Evolutionary conservation across 2,329 filamentous ascomycete genomes (phyloP), one percentile per base, ranked within the genome.

Genomic region (Rhytidhysteron rufulum): DNA sequence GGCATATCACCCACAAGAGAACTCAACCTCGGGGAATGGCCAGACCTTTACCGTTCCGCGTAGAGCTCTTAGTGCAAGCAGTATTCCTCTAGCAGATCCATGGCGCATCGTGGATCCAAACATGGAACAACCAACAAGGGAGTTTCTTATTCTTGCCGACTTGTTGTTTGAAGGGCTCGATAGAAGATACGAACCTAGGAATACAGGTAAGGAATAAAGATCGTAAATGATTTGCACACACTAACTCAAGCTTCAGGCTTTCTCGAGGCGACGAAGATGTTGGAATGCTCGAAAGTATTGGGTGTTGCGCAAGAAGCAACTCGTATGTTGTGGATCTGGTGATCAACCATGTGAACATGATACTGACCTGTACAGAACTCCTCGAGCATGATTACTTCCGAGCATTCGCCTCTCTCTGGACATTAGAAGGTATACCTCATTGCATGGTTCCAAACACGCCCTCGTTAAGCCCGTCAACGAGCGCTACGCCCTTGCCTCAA

Each of bases 81-180:
- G 44, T 18, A 13, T 13, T 18, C 57, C 56, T 13, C 34, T 57
- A 10, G 53, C 57, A n/a, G 60, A 62, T 38, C 60, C 58, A 8
- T 65, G 61, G 61, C 49, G 58, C 29, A 53, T 63, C 33, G 59
- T 54, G 11, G 59, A 65, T 36, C 45, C 57, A 34, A 34, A 42
- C 1, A 63, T 58, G 5, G 60, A 63, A 39, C 40, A 53, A 18
- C 59, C 61, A 9, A 65, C 61, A 5, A 51, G 57, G 20, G 60
- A 65, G 31, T 65, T 65, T 40, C 63, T 60, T 18, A 53, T 60
- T 9, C 47, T 65, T 16, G 60, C 61, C 9, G 61, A 65, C 33
- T 31, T 65, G 32, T 34, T 65, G 9, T 65, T 60, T 34, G 61
- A 65, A 39, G 50, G 51, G 6, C 31, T 65, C 17, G 59, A 36